Evolutionary conservation across 1,284 basidiomycete species (phyloP).

Genomic region (Ustilago curta): DNA sequence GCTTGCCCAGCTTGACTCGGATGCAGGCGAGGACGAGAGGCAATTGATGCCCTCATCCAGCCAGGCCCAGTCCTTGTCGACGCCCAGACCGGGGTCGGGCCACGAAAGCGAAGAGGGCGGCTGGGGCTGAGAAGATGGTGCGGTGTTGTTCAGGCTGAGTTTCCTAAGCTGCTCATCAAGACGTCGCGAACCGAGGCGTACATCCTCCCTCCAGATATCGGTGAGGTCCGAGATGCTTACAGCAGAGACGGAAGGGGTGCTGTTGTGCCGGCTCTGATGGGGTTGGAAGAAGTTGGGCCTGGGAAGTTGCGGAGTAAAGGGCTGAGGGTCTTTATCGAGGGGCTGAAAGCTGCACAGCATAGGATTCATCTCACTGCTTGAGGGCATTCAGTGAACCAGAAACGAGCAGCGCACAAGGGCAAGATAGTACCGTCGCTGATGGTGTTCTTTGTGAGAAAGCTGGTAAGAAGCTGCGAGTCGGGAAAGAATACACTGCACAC

Average conservation of each 20-base stretch:
- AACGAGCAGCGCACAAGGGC: neutral
- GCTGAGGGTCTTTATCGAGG: neutral
- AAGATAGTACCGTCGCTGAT: neutral
- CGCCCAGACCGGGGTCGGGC: neutral
- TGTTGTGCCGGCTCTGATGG: neutral
- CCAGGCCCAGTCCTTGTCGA: neutral
- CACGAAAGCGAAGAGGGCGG: neutral
- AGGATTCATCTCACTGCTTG: neutral
- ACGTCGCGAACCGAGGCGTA: neutral
- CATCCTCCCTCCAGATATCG: slow-evolving; percentile 15
- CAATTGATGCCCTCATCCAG: neutral
- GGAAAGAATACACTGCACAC: neutral
- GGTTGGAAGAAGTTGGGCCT: neutral
- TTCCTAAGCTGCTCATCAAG: slow-evolving; percentile 1
- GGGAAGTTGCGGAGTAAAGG: neutral
- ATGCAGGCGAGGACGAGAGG: slow-evolving; percentile 12
- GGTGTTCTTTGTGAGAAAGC: neutral
- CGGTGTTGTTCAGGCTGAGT: slow-evolving; percentile 2
- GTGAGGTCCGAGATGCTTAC: slow-evolving; percentile 2
- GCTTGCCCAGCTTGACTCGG: neutral
- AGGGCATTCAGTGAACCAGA: neutral
- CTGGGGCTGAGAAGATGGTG: neutral
- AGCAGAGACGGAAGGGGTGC: neutral
- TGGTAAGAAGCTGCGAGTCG: neutral
- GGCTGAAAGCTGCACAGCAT: neutral